Evolutionary conservation across 2,329 filamentous ascomycete genomes (phyloP).

Genomic region (Cladosporium sp.): DNA sequence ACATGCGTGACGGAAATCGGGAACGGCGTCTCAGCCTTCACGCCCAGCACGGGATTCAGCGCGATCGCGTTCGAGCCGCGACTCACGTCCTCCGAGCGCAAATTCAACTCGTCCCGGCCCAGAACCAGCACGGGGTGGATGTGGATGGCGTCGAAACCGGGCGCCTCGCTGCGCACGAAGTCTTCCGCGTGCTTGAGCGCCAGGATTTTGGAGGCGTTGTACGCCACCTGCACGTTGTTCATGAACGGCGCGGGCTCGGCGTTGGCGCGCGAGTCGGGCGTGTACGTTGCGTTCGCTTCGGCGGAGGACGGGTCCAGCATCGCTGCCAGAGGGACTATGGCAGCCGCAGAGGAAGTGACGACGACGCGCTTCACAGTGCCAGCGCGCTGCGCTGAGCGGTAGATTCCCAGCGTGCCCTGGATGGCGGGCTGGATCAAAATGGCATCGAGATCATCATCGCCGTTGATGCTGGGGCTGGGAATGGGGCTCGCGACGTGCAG

Average conservation of each 20-base stretch:
- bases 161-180: conserved; percentile 17
- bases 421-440: conserved; percentile 24
- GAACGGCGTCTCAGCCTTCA: conserved; percentile 14
- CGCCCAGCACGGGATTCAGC: conserved; percentile 16
- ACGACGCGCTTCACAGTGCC: conserved; percentile 35
- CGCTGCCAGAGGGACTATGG: conserved; percentile 2
- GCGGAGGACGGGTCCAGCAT: not conserved
- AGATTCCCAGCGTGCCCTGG: conserved; percentile 34
- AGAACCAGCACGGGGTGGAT: conserved; percentile 21
- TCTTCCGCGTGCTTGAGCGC: conserved; percentile 16
- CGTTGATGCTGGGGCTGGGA: conserved; percentile 3
- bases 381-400: conserved; percentile 33
- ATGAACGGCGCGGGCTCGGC: not conserved
- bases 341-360: conserved; percentile 30
- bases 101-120: conserved; percentile 24
- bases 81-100: conserved; percentile 13
- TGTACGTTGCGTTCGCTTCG: not conserved
- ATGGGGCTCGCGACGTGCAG: conserved; percentile 30
- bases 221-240: conserved; percentile 13
- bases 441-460: conserved; percentile 13
- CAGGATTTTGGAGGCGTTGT: conserved; percentile 16
- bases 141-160: conserved; percentile 20
- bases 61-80: conserved; percentile 19
- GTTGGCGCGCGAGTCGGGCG: not conserved
- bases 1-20: conserved; percentile 11